Conservation (phyloP, 2,329 filamentous ascomycete genomes). For the Colletotrichum sp. region DNA sequence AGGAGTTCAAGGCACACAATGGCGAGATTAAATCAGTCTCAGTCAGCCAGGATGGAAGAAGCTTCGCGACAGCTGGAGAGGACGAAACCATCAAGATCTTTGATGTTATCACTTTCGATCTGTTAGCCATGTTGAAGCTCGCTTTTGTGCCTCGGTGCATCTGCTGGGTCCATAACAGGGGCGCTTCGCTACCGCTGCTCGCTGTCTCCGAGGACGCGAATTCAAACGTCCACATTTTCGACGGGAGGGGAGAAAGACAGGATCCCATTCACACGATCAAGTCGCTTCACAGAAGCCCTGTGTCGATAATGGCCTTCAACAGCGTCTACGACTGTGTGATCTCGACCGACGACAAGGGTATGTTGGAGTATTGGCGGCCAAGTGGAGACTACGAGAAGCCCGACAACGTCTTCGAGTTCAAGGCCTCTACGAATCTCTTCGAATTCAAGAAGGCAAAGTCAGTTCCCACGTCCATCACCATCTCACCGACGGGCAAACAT, state of each 20-base stretch:
- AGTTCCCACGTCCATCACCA: constrained; percentile 77
- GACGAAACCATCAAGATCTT: constrained; percentile 85
- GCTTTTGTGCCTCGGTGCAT: constrained; percentile 77
- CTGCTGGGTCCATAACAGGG: constrained; percentile 90
- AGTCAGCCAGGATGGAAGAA: constrained; percentile 87
- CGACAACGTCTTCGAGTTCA: constrained; percentile 88
- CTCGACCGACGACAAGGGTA: constrained; percentile 86
- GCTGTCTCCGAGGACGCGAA: constrained; percentile 81
- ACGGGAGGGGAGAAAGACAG: constrained; percentile 83
- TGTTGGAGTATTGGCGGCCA: constrained; percentile 97
- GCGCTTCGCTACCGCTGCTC: constrained; percentile 85
- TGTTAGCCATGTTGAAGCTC: constrained; percentile 81
- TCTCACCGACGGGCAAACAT: constrained; percentile 85
- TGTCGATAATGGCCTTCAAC: constrained; percentile 90
- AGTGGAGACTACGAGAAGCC: constrained; percentile 86
- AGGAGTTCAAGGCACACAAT: constrained; percentile 92
- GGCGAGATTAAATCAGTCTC: constrained; percentile 85
- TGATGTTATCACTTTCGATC: constrained; percentile 84
- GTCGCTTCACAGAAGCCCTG: constrained; percentile 79
- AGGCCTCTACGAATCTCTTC: constrained; percentile 92
- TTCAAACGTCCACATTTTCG: constrained; percentile 80
- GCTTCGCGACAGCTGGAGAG: constrained; percentile 85
- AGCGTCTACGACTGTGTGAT: constrained; percentile 87
- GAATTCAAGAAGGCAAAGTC: constrained; percentile 97
- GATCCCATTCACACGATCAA: constrained; percentile 79